phyloP scores from a whole-genome alignment of 192 early-diverging fungal species.

The Backusella australiensis region DNA sequence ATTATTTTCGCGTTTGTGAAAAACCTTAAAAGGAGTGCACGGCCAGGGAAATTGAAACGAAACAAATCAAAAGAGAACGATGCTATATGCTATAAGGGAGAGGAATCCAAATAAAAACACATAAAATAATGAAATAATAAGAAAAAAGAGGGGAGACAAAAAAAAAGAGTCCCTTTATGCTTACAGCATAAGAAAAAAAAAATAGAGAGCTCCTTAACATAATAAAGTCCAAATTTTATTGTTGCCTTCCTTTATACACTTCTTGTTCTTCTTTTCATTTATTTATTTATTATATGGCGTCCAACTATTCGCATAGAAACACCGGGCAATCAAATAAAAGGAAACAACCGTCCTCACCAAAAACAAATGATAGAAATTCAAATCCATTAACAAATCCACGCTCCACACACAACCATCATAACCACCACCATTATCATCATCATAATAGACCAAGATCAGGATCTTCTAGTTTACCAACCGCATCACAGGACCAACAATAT shows the following conservation, averaged over 20 bases:
- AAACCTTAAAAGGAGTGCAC: conserved; percentile 3
- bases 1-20: conserved; percentile 2
- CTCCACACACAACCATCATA: not conserved
- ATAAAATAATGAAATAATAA: not conserved
- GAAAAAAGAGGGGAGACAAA: not conserved
- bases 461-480: not conserved
- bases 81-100: not conserved
- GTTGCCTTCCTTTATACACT: conserved; percentile 1
- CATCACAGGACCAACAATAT: not conserved
- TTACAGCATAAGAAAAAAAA: not conserved
- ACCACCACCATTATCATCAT: not conserved
- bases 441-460: not conserved
- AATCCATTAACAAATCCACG: not conserved
- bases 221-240: conserved; percentile 3
- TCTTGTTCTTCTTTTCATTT: not conserved
- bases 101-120: not conserved
- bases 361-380: not conserved
- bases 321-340: not conserved
- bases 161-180: not conserved
- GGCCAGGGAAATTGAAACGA: not conserved
- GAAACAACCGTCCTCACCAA: not conserved
- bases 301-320: not conserved
- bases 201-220: not conserved
- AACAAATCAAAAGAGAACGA: not conserved
- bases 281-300: not conserved